Evolutionary conservation across 768 basidiomycete species (phyloP).

Genomic region (Podaxis sp.): DNA sequence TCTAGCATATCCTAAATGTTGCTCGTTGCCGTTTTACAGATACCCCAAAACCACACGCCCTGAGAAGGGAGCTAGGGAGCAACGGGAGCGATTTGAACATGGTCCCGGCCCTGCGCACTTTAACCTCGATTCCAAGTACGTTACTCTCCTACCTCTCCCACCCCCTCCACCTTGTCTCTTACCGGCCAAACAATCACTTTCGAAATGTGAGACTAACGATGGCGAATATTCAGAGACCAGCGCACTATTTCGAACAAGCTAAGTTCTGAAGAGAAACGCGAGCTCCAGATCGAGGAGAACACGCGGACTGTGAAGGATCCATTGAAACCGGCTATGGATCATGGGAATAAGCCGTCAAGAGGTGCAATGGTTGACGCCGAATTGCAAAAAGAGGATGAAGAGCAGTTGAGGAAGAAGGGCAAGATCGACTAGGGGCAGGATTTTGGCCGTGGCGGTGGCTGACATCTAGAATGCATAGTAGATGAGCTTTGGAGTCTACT

Average conservation of each 20-base stretch:
- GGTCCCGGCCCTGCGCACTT: slow-evolving; percentile 36
- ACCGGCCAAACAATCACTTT: background rate
- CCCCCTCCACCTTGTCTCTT: background rate
- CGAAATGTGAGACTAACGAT: background rate
- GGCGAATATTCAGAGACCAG: slow-evolving; percentile 33
- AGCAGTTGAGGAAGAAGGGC: slow-evolving; percentile 43
- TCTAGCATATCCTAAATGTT: background rate
- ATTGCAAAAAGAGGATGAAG: slow-evolving; percentile 52
- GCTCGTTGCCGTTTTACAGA: slow-evolving; percentile 1
- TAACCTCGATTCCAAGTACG: slow-evolving; percentile 42
- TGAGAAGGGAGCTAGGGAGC: slow-evolving; percentile 14
- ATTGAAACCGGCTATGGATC: slow-evolving; percentile 46
- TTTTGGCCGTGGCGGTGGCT: background rate
- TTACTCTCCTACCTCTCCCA: background rate
- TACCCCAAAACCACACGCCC: slow-evolving; percentile 13
- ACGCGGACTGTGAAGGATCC: slow-evolving; percentile 41
- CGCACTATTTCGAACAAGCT: slow-evolving; percentile 41
- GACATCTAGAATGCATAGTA: background rate
- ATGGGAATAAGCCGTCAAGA: slow-evolving; percentile 57
- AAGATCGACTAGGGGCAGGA: background rate
- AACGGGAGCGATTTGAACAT: slow-evolving; percentile 28
- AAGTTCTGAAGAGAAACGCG: slow-evolving; percentile 29
- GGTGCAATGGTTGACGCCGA: slow-evolving; percentile 61
- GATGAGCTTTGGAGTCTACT: background rate
- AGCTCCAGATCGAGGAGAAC: slow-evolving; percentile 33